Evolutionary conservation across 345 rosid species (phyloP).

Genomic region (Jatropha curcas): DNA sequence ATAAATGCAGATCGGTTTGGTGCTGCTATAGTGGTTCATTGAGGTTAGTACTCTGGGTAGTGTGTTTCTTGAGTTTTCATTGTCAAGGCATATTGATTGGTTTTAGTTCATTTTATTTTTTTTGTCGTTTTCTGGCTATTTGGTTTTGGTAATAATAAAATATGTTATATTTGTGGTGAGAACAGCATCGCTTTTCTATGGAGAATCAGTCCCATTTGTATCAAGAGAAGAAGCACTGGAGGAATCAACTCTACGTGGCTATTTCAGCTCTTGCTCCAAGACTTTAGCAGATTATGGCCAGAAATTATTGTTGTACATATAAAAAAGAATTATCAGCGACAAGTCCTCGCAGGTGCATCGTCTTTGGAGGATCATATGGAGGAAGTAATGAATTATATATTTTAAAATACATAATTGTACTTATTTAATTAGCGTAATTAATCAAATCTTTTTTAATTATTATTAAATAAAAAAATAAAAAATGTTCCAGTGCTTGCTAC

Average conservation of each 20-base stretch:
- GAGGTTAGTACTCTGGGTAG: too few species aligned
- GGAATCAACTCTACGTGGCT: slow-evolving; percentile 11
- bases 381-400: neutral
- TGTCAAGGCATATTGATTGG: too few species aligned
- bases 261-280: slow-evolving; percentile 17
- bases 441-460: too few species aligned
- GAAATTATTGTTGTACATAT: neutral
- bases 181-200: slow-evolving; percentile 13
- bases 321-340: slow-evolving; percentile 1
- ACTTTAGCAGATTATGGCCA: slow-evolving; percentile 22
- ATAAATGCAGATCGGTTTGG: too few species aligned
- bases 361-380: slow-evolving; percentile 20
- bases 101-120: too few species aligned
- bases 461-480: too few species aligned
- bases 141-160: too few species aligned
- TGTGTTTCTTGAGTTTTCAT: too few species aligned
- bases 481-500: slow-evolving; percentile 18
- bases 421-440: too few species aligned
- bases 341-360: slow-evolving; percentile 2
- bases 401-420: too few species aligned
- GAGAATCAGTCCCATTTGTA: slow-evolving; percentile 11
- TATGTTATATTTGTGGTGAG: neutral
- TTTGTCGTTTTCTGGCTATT: too few species aligned
- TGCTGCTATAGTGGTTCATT: too few species aligned
- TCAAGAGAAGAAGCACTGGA: neutral